Conservation (phyloP, 176 grass and related monocot species). For the Triticum urartu region DNA sequence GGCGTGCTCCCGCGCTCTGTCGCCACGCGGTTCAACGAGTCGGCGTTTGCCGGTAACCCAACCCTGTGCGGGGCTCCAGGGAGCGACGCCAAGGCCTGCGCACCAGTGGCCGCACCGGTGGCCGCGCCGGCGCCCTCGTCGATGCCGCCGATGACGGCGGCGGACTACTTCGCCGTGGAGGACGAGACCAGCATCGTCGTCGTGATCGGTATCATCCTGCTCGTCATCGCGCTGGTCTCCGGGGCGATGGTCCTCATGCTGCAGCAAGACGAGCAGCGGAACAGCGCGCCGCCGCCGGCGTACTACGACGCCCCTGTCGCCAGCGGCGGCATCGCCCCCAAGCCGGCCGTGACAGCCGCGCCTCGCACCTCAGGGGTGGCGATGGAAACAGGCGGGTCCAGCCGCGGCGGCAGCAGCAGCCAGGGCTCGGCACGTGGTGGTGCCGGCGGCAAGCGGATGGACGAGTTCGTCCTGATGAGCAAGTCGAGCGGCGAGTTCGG, state of each 20-base stretch:
- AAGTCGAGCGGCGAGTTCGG: constrained; percentile 44
- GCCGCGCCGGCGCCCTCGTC: not conserved
- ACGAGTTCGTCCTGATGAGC: constrained; percentile 66
- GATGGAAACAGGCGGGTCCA: constrained; percentile 16
- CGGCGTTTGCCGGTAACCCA: constrained; percentile 60
- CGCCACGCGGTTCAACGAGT: constrained; percentile 33
- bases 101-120: not conserved
- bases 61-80: constrained; percentile 43
- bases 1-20: constrained; percentile 42
- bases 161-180: not conserved
- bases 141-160: not conserved
- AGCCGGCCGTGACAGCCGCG: not conserved
- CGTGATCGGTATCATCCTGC: constrained; percentile 44
- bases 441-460: not conserved
- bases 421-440: not conserved
- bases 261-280: constrained; percentile 21
- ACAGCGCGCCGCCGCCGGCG: not conserved
- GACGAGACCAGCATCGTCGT: constrained; percentile 45
- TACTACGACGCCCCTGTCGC: constrained; percentile 1
- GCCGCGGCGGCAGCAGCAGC: constrained; percentile 16
- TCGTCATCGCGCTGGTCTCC: constrained; percentile 40
- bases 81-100: constrained; percentile 18
- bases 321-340: not conserved
- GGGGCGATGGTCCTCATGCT: constrained; percentile 42
- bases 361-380: not conserved